phyloP scores from a whole-genome alignment of 2,329 filamentous ascomycete species.

The Exophiala lecanii-corni region DNA sequence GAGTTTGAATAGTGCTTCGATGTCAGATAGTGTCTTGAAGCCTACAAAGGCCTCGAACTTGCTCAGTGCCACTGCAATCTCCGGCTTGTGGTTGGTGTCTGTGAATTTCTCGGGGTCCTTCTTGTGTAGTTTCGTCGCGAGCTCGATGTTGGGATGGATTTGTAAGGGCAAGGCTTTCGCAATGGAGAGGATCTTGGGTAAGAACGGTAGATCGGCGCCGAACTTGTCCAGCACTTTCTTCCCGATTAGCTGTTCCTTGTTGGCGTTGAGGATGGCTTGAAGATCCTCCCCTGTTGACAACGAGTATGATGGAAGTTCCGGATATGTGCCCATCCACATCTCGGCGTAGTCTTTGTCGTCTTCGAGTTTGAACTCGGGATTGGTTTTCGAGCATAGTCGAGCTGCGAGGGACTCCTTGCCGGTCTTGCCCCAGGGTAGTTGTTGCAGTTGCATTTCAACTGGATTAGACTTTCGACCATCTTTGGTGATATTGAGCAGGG shows the following conservation, averaged over 20 bases:
- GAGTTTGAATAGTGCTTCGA: slow-evolving; percentile 55
- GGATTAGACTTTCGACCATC: slow-evolving; percentile 27
- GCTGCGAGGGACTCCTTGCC: slow-evolving; percentile 64
- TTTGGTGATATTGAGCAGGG: neutral
- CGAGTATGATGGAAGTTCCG: slow-evolving; percentile 62
- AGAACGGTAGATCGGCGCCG: slow-evolving; percentile 62
- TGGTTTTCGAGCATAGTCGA: slow-evolving; percentile 60
- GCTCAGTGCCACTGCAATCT: slow-evolving; percentile 68
- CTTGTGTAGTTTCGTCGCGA: slow-evolving; percentile 60
- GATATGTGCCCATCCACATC: slow-evolving; percentile 77
- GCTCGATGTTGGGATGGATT: slow-evolving; percentile 66
- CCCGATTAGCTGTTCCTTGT: slow-evolving; percentile 61
- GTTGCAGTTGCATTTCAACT: slow-evolving; percentile 31
- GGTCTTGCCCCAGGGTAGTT: slow-evolving; percentile 69
- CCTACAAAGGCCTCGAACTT: slow-evolving; percentile 73
- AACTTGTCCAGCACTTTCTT: slow-evolving; percentile 57
- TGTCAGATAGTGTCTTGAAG: slow-evolving; percentile 62
- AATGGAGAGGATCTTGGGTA: slow-evolving; percentile 74
- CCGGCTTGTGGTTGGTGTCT: slow-evolving; percentile 73
- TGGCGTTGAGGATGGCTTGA: slow-evolving; percentile 57
- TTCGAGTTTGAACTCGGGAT: slow-evolving; percentile 59
- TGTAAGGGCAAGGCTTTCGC: slow-evolving; percentile 70
- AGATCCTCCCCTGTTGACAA: slow-evolving; percentile 60
- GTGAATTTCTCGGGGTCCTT: slow-evolving; percentile 62
- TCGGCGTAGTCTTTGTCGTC: slow-evolving; percentile 61